Evolutionary conservation across 352 stramenopile species (phyloP), one percentile per base, ranked within the genome.

Genomic region (Phytophthora pluvialis): DNA sequence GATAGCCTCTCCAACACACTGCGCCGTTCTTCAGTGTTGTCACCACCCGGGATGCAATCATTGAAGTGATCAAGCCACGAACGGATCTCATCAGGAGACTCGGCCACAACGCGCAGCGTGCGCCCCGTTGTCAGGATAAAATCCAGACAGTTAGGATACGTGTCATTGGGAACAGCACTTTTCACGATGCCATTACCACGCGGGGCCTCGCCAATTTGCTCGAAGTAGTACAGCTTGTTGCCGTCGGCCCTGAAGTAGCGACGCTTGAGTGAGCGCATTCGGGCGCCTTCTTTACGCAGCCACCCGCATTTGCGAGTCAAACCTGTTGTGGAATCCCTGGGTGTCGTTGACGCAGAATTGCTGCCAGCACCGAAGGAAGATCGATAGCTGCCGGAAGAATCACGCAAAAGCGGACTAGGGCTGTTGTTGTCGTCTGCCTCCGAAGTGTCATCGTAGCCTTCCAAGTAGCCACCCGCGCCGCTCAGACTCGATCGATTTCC

Each of bases 261-360:
- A 4, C 85, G 81, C 54, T 93, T 93, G 55, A 89, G 89, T 32
- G 74, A 89, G 44, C 89, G 90, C 31, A 86, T 67, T 40, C 75
- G 61, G 8, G 85, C 73, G 33, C 87, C 87, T 78, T 95, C 83
- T 63, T 95, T 95, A 35, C 78, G 80, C 49, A 95, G 59, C 84
- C 87, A 93, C 15, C 87, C 87, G n/a, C 72, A 80, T 47, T 91
- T 91, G 26, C 70, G 71, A 10, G 68, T 51, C 6, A 56, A 40
- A 8, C 48, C 54, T 35, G 47, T 64, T n/a, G 36, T 47, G 13
- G 62, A 75, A 47, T 39, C 42, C 26, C 52, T 49, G 13, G 61
- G 39, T 13, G 49, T 65, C 18, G 46, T 63, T 54, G 54, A 60
- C 5, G 48, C 25, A 18, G 51, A 61, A 36, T 70, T 48, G n/a